These are phyloP conservation scores for Hericium coralloides DNA, from an alignment of 768 basidiomycete species.

Conservation along the genomic window DNA sequence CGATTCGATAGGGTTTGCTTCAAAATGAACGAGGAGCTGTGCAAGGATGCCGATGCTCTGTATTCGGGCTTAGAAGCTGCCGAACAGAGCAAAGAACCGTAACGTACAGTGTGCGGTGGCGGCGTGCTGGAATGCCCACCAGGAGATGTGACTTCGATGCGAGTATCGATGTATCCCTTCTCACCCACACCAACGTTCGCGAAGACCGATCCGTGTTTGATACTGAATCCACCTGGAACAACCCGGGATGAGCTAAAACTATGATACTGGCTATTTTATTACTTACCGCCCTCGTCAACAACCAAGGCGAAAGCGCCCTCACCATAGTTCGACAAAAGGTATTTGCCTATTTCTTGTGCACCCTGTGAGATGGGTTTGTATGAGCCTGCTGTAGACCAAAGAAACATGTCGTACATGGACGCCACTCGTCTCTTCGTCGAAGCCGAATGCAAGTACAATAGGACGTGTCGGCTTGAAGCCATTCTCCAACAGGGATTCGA, in stretches of 20 bases:
- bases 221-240: slow-evolving; percentile 37
- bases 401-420: slow-evolving; percentile 10
- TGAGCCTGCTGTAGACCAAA: background rate
- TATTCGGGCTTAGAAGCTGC: background rate
- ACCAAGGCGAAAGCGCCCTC: slow-evolving; percentile 64
- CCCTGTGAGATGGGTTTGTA: slow-evolving; percentile 32
- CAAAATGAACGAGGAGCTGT: slow-evolving; percentile 11
- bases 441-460: slow-evolving; percentile 33
- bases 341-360: slow-evolving; percentile 36
- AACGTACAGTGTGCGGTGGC: slow-evolving; percentile 62
- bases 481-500: slow-evolving; percentile 37
- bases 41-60: slow-evolving; percentile 70
- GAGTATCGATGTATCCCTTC: slow-evolving; percentile 61
- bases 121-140: slow-evolving; percentile 88
- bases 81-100: background rate
- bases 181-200: slow-evolving; percentile 61
- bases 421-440: slow-evolving; percentile 41
- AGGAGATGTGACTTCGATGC: slow-evolving; percentile 53
- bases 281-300: slow-evolving; percentile 80
- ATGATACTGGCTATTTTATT: background rate
- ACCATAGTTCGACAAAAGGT: slow-evolving; percentile 57
- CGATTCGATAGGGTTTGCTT: slow-evolving; percentile 8
- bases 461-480: slow-evolving; percentile 38
- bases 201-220: slow-evolving; percentile 44
- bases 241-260: background rate